Evolutionary conservation across 2,329 filamentous ascomycete genomes (phyloP), one percentile per base, ranked within the genome.

Genomic region (Spiromastix sp.): DNA sequence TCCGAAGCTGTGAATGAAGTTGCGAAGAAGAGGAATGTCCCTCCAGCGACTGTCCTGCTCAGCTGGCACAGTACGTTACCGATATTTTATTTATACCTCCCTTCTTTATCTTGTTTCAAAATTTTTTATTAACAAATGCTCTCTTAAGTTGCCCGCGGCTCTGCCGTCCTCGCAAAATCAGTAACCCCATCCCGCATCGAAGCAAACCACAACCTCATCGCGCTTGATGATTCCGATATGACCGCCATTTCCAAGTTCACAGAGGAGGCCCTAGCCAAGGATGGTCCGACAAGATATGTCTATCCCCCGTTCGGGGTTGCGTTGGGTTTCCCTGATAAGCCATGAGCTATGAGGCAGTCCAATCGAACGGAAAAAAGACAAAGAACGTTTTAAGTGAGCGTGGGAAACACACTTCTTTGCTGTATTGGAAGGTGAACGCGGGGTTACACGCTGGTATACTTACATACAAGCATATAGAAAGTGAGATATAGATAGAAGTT

Each of bases 271-370:
- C 51, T 50, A 6, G 50, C 52, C 25, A 54, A 37, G 31, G 56
- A 57, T 13, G 30, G 35, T 20, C 48, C 29, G 49, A 56, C 41
- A 49, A 55, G 59, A 32, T 82, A 74, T 42, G 75, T 83, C 21
- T 81, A 78, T 55, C 79, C 79, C 45, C 71, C 77, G 1, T 83
- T 82, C 49, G 76, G 75, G 2, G 59, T 80, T 32, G 67, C 79
- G 49, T 79, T 84, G 54, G 79, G 79, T 2, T 83, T 83, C 63
- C 78, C 77, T n/a, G 79, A 83, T 53, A 79, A 79, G 68, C 43
- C 38, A 7, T 37, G 25, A 40, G 7, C n/a, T 24, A n/a, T 24
- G 21, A 7, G 21, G 21, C 7, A n/a, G 21, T 7, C 7, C 7
- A 24, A 24, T 7, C 7, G 21, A n/a, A 24, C 7, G 21, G 21